Evolutionary conservation across 331 rosid genomes (phyloP).

Genomic region (Prunus yedoensis): DNA sequence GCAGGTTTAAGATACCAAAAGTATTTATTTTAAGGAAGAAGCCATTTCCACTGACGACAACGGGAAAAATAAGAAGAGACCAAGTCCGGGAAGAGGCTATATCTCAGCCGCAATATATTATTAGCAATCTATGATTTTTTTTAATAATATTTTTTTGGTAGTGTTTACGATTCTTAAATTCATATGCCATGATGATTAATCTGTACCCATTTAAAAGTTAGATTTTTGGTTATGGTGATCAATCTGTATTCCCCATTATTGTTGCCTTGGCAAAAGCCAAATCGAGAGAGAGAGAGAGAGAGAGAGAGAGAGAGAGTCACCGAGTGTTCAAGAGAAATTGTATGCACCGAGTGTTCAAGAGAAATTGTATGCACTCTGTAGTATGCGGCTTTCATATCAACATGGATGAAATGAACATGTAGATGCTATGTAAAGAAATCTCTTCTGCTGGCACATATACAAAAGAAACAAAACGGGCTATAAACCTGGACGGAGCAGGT

Average conservation of each 20-base stretch:
- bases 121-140: conserved; percentile 39
- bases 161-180: not conserved
- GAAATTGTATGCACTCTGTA: not conserved
- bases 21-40: conserved; percentile 50
- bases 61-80: conserved; percentile 71
- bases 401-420: not conserved
- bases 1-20: conserved; percentile 87
- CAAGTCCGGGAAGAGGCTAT: conserved; percentile 47
- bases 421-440: conserved; percentile 11
- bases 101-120: conserved; percentile 38
- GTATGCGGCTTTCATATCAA: not conserved
- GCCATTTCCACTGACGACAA: conserved; percentile 74
- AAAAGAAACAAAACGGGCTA: conserved; percentile 10
- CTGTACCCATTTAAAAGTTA: no score
- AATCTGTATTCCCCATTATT: no score
- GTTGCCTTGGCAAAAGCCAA: no score
- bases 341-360: not conserved
- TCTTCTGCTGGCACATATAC: conserved; percentile 18
- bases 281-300: no score
- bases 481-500: not conserved
- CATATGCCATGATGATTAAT: not conserved
- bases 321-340: not conserved
- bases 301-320: no score
- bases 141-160: no score
- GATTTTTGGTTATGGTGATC: no score